phyloP scores from a whole-genome alignment of 2,329 filamentous ascomycete genomes.

The Pestalotiopsis sp. region DNA sequence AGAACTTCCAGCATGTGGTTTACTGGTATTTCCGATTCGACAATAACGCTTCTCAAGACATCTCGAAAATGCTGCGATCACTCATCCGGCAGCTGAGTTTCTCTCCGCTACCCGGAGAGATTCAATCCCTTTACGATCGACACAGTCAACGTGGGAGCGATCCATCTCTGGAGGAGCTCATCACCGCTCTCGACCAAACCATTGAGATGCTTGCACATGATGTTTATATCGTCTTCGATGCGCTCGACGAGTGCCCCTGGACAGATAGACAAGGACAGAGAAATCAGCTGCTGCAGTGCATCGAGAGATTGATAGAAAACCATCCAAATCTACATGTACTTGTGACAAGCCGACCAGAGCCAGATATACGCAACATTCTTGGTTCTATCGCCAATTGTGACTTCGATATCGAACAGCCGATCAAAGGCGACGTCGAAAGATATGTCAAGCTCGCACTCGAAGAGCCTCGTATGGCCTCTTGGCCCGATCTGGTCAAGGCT shows the following conservation, averaged over 20 bases:
- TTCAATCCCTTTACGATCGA: background rate
- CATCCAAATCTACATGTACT: constrained; percentile 6
- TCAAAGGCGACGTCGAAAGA: background rate
- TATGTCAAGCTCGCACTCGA: background rate
- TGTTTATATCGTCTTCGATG: constrained; percentile 3
- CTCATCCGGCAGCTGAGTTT: background rate
- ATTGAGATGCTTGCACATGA: background rate
- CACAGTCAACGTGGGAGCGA: background rate
- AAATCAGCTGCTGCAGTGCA: background rate
- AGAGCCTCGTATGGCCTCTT: background rate
- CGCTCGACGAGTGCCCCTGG: background rate
- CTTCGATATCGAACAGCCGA: background rate
- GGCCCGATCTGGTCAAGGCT: background rate
- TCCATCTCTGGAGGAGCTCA: background rate
- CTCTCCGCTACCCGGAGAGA: background rate
- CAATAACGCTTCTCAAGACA: background rate
- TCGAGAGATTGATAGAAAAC: background rate
- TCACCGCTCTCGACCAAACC: background rate
- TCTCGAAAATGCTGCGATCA: background rate
- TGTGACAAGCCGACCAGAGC: constrained; percentile 12
- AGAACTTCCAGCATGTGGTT: background rate
- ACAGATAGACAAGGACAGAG: background rate
- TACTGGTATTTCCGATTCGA: constrained; percentile 7
- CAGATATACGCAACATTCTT: background rate
- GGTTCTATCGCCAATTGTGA: background rate